phyloP scores from a whole-genome alignment of 352 stramenopile genomes.

The Phytophthora kernoviae region DNA sequence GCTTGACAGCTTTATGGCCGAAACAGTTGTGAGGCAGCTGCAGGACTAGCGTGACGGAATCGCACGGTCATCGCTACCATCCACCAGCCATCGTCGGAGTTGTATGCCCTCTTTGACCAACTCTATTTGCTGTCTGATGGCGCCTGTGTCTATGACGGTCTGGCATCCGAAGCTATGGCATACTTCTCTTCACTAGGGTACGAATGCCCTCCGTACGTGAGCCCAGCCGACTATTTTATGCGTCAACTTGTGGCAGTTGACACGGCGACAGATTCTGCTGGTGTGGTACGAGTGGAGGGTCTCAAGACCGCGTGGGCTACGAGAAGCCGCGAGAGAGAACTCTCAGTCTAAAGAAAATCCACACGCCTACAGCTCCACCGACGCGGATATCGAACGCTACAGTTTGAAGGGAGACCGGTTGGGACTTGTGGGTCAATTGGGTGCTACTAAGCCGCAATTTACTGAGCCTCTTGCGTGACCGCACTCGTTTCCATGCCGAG shows the following conservation, averaged over 20 bases:
- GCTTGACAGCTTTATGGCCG: slow-evolving; percentile 62
- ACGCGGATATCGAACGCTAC: no score
- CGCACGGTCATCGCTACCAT: slow-evolving; percentile 89
- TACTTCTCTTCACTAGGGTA: slow-evolving; percentile 48
- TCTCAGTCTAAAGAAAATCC: no score
- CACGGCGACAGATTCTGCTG: slow-evolving; percentile 28
- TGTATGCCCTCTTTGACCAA: slow-evolving; percentile 49
- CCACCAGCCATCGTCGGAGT: slow-evolving; percentile 71
- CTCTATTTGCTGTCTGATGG: slow-evolving; percentile 54
- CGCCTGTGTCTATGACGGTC: slow-evolving; percentile 47
- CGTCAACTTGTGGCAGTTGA: slow-evolving; percentile 45
- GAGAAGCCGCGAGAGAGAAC: no score
- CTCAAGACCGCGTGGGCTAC: no score
- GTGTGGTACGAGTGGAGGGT: slow-evolving; percentile 22
- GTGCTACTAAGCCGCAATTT: no score
- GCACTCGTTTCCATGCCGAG: no score
- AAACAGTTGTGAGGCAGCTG: slow-evolving; percentile 54
- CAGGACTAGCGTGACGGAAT: slow-evolving; percentile 63
- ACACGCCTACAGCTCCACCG: no score
- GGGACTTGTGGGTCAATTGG: no score
- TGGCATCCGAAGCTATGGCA: slow-evolving; percentile 27
- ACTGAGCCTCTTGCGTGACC: no score
- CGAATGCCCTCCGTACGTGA: slow-evolving; percentile 44
- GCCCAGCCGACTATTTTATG: slow-evolving; percentile 66
- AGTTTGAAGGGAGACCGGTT: no score